Conservation (phyloP, 2,329 filamentous ascomycete species). For the Colletotrichum sp. region DNA sequence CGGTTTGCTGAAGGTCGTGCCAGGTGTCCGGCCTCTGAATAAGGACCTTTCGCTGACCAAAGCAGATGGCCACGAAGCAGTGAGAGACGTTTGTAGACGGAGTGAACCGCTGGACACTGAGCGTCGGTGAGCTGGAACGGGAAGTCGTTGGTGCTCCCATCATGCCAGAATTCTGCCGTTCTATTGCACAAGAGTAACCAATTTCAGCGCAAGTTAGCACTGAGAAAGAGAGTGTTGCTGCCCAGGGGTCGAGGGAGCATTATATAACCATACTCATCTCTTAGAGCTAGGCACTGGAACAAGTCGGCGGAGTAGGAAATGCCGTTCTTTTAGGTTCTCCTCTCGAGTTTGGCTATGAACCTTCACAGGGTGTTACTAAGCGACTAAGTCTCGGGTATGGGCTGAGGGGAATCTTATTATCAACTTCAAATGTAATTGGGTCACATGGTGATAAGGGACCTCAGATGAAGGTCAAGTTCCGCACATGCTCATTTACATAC, state of each 20-base stretch:
- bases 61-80: too few species aligned
- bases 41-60: too few species aligned
- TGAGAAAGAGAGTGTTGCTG: accelerated
- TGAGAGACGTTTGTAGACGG: too few species aligned
- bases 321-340: accelerated
- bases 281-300: not conserved
- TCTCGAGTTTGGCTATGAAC: not conserved
- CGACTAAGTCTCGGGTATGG: not conserved
- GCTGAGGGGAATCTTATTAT: not conserved
- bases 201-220: accelerated
- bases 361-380: not conserved
- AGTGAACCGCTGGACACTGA: not conserved
- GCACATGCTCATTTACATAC: slow-evolving; percentile 25
- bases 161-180: not conserved
- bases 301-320: not conserved
- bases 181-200: not conserved
- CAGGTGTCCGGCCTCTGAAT: too few species aligned
- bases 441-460: not conserved
- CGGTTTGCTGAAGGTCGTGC: too few species aligned
- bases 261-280: not conserved
- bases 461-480: slow-evolving; percentile 9
- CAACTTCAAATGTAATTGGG: not conserved
- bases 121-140: not conserved
- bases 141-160: not conserved
- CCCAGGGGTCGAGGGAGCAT: not conserved